These are phyloP conservation scores for Cercophora newfieldiana DNA, from an alignment of 495 filamentous ascomycete species.

Conservation along the genomic window DNA sequence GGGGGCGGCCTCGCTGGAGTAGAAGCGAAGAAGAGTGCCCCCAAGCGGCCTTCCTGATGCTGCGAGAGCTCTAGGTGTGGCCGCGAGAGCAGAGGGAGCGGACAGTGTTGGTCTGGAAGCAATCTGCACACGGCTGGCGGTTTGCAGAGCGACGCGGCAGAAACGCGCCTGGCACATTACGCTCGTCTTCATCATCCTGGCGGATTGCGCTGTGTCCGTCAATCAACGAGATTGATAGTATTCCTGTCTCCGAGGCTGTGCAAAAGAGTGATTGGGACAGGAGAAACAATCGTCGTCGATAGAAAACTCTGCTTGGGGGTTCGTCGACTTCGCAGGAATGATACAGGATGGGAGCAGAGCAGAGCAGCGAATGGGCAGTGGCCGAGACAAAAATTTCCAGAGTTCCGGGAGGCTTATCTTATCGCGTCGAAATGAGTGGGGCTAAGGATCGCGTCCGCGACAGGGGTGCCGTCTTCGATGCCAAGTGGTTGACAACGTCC, in stretches of 20 bases:
- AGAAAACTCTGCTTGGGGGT: not conserved
- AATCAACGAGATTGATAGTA: constrained; percentile 17
- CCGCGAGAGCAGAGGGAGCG: constrained; percentile 18
- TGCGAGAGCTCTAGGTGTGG: constrained; percentile 15
- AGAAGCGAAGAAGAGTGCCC: constrained; percentile 33
- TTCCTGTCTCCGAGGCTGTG: constrained; percentile 10
- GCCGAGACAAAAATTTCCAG: constrained; percentile 16
- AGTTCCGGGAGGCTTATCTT: constrained; percentile 14
- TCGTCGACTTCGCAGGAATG: not conserved
- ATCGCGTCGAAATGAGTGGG: constrained; percentile 12
- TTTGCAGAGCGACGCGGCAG: constrained; percentile 27
- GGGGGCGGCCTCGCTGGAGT: constrained; percentile 40
- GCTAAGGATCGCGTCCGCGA: not conserved
- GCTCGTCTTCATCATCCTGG: constrained; percentile 33
- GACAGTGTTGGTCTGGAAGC: constrained; percentile 26
- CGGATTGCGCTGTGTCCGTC: not conserved
- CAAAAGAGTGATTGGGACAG: constrained; percentile 9
- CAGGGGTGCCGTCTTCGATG: not conserved
- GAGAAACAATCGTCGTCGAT: constrained; percentile 16
- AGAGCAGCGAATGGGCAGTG: not conserved
- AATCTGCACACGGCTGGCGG: constrained; percentile 28
- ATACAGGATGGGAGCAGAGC: constrained; percentile 9
- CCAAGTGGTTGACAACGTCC: too few species aligned
- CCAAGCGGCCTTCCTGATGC: constrained; percentile 21
- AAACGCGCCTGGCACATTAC: constrained; percentile 33